These are phyloP conservation scores for Ramaria sp. DNA, from an alignment of 768 basidiomycete genomes.

Conservation along the genomic window DNA sequence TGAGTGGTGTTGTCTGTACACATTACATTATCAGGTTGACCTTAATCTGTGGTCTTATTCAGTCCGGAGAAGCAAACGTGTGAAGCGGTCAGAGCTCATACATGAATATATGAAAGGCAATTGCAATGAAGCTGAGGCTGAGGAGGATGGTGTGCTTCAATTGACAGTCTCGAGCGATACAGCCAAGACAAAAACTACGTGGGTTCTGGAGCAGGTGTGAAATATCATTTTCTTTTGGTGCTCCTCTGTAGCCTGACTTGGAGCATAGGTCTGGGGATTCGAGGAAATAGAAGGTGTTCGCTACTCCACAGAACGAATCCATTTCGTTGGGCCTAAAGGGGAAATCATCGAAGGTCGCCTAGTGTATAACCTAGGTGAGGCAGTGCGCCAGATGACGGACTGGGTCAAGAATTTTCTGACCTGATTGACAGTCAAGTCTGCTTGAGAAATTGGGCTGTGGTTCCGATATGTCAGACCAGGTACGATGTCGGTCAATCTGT, in stretches of 20 bases:
- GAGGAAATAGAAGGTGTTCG: constrained; percentile 47
- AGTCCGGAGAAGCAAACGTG: constrained; percentile 17
- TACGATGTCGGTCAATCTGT: no score
- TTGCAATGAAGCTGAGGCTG: constrained; percentile 30
- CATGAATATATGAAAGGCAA: constrained; percentile 28
- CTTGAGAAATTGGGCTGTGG: no score
- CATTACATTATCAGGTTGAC: background rate
- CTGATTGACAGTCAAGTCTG: no score
- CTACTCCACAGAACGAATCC: constrained; percentile 48
- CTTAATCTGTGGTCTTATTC: background rate
- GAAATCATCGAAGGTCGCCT: constrained; percentile 47
- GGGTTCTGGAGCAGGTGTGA: constrained; percentile 56
- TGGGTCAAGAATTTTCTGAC: no score
- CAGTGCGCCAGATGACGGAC: no score
- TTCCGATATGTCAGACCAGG: no score
- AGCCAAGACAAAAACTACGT: constrained; percentile 44
- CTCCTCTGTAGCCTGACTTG: background rate
- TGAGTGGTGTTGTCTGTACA: background rate
- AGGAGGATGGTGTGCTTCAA: constrained; percentile 25
- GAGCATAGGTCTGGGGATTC: constrained; percentile 48
- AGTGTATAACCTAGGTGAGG: constrained; percentile 60
- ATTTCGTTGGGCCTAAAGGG: constrained; percentile 50
- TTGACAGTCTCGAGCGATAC: constrained; percentile 47
- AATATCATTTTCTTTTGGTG: background rate
- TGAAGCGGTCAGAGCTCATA: constrained; percentile 21